phyloP scores from a whole-genome alignment of 495 filamentous ascomycete species.

The Daldinia childiae region DNA sequence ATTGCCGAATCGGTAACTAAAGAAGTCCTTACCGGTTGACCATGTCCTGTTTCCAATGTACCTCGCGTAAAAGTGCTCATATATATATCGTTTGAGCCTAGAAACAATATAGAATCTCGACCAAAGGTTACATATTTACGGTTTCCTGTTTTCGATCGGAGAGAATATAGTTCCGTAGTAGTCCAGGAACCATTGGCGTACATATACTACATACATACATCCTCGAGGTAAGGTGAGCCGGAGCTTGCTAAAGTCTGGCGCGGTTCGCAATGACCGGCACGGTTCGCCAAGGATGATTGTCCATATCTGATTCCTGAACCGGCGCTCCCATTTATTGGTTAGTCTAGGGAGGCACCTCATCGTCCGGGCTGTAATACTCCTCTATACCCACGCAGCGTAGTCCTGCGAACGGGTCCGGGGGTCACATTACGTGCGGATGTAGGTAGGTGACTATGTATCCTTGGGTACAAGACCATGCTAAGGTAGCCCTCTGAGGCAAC shows the following conservation, averaged over 20 bases:
- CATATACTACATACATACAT: background rate
- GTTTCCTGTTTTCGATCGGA: slow-evolving; percentile 38
- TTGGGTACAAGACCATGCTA: slow-evolving; percentile 14
- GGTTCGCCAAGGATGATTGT: slow-evolving; percentile 37
- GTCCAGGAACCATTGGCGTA: slow-evolving; percentile 19
- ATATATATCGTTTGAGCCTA: slow-evolving; percentile 32
- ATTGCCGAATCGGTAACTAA: slow-evolving; percentile 41
- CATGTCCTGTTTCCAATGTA: slow-evolving; percentile 6
- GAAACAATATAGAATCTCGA: slow-evolving; percentile 34
- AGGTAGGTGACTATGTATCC: slow-evolving; percentile 24
- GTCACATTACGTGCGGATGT: slow-evolving; percentile 35
- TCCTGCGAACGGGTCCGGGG: slow-evolving; percentile 38
- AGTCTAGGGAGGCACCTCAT: slow-evolving; percentile 21
- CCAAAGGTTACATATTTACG: slow-evolving; percentile 27
- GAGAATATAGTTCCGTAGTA: slow-evolving; percentile 30
- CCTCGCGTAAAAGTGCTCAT: slow-evolving; percentile 41
- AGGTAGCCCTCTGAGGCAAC: slow-evolving; percentile 22
- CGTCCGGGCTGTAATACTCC: slow-evolving; percentile 21
- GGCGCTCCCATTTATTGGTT: slow-evolving; percentile 33
- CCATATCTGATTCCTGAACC: slow-evolving; percentile 34
- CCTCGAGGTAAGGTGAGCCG: slow-evolving; percentile 30
- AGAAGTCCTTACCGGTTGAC: slow-evolving; percentile 36
- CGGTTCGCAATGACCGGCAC: slow-evolving; percentile 30
- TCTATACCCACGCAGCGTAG: slow-evolving; percentile 27
- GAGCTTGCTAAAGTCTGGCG: slow-evolving; percentile 29